Conservation (phyloP, 176 grass and related monocot genomes). For the Aegilops longissima region DNA sequence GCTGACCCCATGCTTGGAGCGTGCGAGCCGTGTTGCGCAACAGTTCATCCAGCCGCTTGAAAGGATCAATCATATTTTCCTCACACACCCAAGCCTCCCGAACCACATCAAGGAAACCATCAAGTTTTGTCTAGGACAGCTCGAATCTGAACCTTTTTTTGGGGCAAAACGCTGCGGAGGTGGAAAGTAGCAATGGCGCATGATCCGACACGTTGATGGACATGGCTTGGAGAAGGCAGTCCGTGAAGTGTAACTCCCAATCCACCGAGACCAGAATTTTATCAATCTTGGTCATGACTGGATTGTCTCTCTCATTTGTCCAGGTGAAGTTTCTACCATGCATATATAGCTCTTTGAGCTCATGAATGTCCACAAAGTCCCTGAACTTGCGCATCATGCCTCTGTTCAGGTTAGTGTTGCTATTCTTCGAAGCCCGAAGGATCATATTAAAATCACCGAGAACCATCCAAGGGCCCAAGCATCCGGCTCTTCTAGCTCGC, state of each 20-base stretch:
- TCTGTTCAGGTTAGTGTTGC: not conserved
- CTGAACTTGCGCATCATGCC: not conserved
- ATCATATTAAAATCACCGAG: not conserved
- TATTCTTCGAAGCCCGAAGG: not conserved
- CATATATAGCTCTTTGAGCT: not conserved
- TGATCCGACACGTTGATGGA: too few relatives aligned
- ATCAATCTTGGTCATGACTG: not conserved
- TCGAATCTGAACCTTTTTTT: too few relatives aligned
- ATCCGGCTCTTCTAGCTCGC: not conserved
- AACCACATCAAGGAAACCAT: too few relatives aligned
- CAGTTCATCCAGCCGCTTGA: too few relatives aligned
- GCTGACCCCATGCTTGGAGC: too few relatives aligned
- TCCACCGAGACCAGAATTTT: not conserved
- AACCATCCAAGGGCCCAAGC: not conserved
- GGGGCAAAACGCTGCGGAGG: too few relatives aligned
- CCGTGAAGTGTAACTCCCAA: not conserved
- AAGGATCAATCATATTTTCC: too few relatives aligned
- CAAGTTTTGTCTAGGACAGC: too few relatives aligned
- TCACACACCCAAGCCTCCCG: too few relatives aligned
- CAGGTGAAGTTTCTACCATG: not conserved
- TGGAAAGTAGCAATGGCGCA: too few relatives aligned
- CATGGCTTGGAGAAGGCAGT: not conserved
- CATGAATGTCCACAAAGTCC: not conserved
- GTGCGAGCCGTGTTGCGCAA: too few relatives aligned
- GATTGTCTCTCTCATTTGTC: not conserved